Percentiles rank a stretch among this genome's conserved stretches.
These are phyloP conservation scores for Ochromonas danica DNA, from an alignment of 108 stramenopile genomes.

Conservation along the genomic window DNA sequence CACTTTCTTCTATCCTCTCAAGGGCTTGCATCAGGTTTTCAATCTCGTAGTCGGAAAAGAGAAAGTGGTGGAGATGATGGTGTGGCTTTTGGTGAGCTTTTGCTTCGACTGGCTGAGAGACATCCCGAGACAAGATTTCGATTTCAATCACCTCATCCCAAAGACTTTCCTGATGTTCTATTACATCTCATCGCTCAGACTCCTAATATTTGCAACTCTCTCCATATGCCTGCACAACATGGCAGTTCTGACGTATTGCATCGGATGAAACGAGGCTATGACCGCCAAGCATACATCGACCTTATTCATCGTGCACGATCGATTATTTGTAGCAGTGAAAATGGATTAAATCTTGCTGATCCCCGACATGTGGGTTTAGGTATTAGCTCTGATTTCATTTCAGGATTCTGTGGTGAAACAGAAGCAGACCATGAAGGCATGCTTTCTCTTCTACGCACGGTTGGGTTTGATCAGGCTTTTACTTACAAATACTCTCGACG, in stretches of 20 bases:
- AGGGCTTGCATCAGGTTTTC: background rate
- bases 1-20: no score
- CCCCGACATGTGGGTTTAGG: conserved; percentile 63
- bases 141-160: conserved; percentile 96
- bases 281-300: conserved; percentile 85
- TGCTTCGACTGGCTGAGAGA: conserved; percentile 70
- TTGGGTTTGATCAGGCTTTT: conserved; percentile 89
- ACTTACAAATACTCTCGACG: conserved; percentile 93
- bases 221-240: conserved; percentile 97
- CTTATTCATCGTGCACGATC: conserved; percentile 67
- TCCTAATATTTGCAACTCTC: conserved; percentile 78
- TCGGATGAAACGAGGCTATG: conserved; percentile 88
- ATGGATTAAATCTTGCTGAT: no score
- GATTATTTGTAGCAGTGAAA: conserved; percentile 72
- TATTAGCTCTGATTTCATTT: conserved; percentile 85
- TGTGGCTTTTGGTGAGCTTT: conserved; percentile 86
- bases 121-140: conserved; percentile 88
- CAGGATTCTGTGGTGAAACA: conserved; percentile 96
- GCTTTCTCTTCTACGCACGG: conserved; percentile 74
- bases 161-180: conserved; percentile 87
- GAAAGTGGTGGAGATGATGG: conserved; percentile 74
- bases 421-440: conserved; percentile 87
- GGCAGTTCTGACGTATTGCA: conserved; percentile 77
- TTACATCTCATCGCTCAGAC: conserved; percentile 80
- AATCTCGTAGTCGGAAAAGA: conserved; percentile 43